phyloP scores from a whole-genome alignment of 345 rosid species.

The Geranium rotundifolium region DNA sequence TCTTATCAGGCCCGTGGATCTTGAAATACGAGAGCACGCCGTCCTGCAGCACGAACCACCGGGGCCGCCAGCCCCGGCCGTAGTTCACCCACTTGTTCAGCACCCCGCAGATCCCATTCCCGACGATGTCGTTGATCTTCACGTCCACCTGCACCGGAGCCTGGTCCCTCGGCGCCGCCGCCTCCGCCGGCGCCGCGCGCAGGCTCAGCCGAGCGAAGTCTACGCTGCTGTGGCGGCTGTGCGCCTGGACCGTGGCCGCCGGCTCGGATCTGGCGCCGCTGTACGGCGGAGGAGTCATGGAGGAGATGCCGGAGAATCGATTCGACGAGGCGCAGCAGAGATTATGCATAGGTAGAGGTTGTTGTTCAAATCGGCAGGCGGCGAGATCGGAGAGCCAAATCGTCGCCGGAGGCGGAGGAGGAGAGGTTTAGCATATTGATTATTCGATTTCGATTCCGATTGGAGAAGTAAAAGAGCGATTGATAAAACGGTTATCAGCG shows the following conservation, averaged over 20 bases:
- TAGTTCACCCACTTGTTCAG: constrained; percentile 95
- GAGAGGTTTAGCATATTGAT: no score
- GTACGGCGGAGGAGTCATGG: constrained; percentile 5
- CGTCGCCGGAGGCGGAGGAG: no score
- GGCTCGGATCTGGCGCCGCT: constrained; percentile 26
- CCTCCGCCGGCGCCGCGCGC: constrained; percentile 8
- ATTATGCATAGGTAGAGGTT: constrained; percentile 9
- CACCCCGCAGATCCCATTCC: constrained; percentile 80
- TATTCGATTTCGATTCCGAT: no score
- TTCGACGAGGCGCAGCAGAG: constrained; percentile 13
- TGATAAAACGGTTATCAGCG: not conserved
- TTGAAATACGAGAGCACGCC: constrained; percentile 95
- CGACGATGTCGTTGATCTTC: constrained; percentile 74
- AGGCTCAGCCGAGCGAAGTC: constrained; percentile 7
- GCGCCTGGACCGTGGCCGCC: constrained; percentile 11
- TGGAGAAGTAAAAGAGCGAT: no score
- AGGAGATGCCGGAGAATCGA: constrained; percentile 8
- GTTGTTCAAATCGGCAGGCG: no score
- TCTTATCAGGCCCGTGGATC: constrained; percentile 89
- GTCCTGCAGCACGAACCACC: constrained; percentile 94
- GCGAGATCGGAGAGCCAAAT: no score
- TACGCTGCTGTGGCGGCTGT: constrained; percentile 14
- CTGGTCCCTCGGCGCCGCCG: constrained; percentile 18
- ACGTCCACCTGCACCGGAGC: constrained; percentile 37
- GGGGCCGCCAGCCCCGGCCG: constrained; percentile 91